Evolutionary conservation across 2,329 filamentous ascomycete species (phyloP), one percentile per base, ranked within the genome.

Genomic region (Alternaria alternata): DNA sequence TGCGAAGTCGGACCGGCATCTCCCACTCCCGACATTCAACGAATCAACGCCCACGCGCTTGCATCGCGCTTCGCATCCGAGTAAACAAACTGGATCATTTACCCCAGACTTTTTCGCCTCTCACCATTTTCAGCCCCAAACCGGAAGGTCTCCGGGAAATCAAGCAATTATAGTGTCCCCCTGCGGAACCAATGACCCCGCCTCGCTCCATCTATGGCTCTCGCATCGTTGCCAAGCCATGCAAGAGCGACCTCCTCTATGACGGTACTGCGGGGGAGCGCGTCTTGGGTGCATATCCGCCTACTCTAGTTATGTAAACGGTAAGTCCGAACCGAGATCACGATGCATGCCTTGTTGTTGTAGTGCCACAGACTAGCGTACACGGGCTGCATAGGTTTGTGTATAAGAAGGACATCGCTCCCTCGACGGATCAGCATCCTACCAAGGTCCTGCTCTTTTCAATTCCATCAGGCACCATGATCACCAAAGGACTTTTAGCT

Each of bases 401-500:
- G 51, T 66, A 67, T 67, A 67, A 64, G 52, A 60, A 48, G 56
- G 41, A 4, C 28, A 8, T 36, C 7, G 18, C 32, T 38, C 5
- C 43, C 63, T 61, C 54, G 7, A 42, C 18, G 14, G 30, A 46
- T 43, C 49, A 34, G 22, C 52, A 60, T 49, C 56, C 28, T 41
- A 32, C 49, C 48, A 48, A 32, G 54, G 58, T 30, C 44, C 52
- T 62, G 52, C 20, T 20, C 22, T 42, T 44, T 22, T 34, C 53
- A 52, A 58, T 44, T 48, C 48, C 55, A 58, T 44, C 48, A 57
- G 59, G 18, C 61, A 73, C 52, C 57, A 74, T 72, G 69, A 57
- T 73, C 28, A 60, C 59, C 51, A 71, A 67, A 62, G 65, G 51
- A 30, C 63, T 70, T 38, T 41, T 74, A n/a, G 51, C 71, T 42